Evolutionary conservation across 768 basidiomycete species (phyloP), one percentile per base, ranked within the genome.

Genomic region (Calocybe gangraenosa): DNA sequence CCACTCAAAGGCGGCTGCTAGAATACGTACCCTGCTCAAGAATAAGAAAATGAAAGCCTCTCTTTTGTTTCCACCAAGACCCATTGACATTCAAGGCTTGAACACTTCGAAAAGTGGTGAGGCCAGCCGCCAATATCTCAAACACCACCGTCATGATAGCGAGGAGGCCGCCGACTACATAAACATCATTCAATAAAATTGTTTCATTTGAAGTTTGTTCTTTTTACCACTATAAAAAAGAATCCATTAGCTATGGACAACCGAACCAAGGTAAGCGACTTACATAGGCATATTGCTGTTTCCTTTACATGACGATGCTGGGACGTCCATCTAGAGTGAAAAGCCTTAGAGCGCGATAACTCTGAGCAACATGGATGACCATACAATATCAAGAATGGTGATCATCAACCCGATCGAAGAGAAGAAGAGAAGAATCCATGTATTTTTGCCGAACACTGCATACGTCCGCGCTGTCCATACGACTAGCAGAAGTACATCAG

Each of bases 91-190:
- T 47, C 47, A 65, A 42, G 2, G 59, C 53, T 49, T 60, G 53
- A 3, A 65, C 28, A 21, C 54, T 53, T 30, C 62, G 52, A 15
- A 56, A 20, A 1, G 55, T 51, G 20, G 59, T 63, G 17, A 65
- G 40, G 14, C 53, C 45, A 0, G 58, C 56, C 8, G 62, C 57
- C 1, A 53, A 56, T 13, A 54, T 51, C 39, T 63, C 62, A 20
- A 63, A 65, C 0, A 60, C 44, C 10, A 54, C 52, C 59, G 59
- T 60, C 22, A 63, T 21, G 31, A 63, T 60, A 3, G 64, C 56
- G 7, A 65, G 51, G 17, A 62, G 42, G 8, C 57, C 54, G 2
- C 57, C 55, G 6, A 58, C 61, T 65, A 19, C 2, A 17, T 6
- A 13, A 21, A n/a, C 22, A 11, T 10, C 10, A 9, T 9, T 20